These are phyloP conservation scores for Avena sativa DNA, from an alignment of 176 grass and related monocot genomes.

Conservation along the genomic window DNA sequence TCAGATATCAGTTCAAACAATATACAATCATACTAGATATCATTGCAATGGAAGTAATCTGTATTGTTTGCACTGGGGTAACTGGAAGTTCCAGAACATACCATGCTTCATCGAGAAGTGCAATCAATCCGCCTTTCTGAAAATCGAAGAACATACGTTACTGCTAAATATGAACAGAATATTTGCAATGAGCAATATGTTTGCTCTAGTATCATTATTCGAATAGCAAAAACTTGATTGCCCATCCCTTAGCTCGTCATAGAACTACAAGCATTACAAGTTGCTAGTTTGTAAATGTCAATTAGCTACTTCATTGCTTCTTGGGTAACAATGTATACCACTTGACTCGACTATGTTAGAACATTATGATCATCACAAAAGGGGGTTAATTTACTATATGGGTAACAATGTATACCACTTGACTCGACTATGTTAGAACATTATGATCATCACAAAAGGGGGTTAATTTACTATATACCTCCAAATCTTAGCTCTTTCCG, in stretches of 20 bases:
- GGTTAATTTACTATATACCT: neutral
- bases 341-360: neutral
- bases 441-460: conserved; percentile 18
- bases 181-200: conserved; percentile 18
- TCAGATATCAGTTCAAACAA: conserved; percentile 36
- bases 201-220: conserved; percentile 25
- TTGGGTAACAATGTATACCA: conserved; percentile 10
- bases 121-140: conserved; percentile 99
- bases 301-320: neutral
- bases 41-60: conserved; percentile 37
- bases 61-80: conserved; percentile 21
- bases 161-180: conserved; percentile 7
- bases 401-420: conserved; percentile 2
- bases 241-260: conserved; percentile 18
- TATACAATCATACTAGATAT: conserved; percentile 20
- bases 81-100: conserved; percentile 56
- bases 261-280: conserved; percentile 14
- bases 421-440: neutral
- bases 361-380: neutral
- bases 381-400: neutral
- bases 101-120: conserved; percentile 99
- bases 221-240: conserved; percentile 25
- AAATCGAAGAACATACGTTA: conserved; percentile 54
- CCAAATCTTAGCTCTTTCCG: neutral
- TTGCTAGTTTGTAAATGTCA: conserved; percentile 26